Base-by-base conservation (phyloP, 768 basidiomycete species). In the Mycena albidolilacea region DNA sequence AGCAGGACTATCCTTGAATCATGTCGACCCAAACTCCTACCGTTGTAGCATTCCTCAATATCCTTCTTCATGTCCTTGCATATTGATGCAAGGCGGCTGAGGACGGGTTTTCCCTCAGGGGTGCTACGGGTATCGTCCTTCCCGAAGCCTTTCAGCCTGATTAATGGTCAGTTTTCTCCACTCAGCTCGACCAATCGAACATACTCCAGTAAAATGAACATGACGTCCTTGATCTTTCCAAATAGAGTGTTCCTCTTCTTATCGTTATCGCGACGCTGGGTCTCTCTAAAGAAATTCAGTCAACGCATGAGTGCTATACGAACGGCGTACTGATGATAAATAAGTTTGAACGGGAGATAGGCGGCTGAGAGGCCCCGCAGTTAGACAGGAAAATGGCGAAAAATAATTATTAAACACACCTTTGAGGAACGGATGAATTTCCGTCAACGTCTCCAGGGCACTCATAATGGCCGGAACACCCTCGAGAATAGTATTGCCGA, bases 11-110 rank as follows among this genome's bases (percentile, higher is more conserved):
- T 37, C 12, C 19, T 7, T n/a, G 54, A n/a, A 67, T 1, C 17
- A 39, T 17, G 55, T 21, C 39, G 17, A 23, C 8, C 61, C 7
- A 46, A 48, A 35, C 30, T 15, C 58, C 2, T 39, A 69, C 71
- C 71, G 67, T 73, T 73, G 62, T 68, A 73, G 39, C 71, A 73
- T 14, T 69, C 71, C 35, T 73, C 55, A 12, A 73, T 73, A 14
- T 73, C 71, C n/a, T 60, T 69, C 30, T 64, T 58, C 71, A 73
- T 55, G 46, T 64, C 46, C 19, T 69, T 46, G 62, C 71, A 73
- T 19, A 73, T 64, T 19, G 50, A 41, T 1, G 44, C 62, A 17
- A 73, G 54, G 21, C 71, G 71, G 39, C 67, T 44, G 44, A 73
- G 71, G 9, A 73, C 48, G 19, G 66, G 66, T 37, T 67, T 48